Conservation (phyloP, 805 yeast genomes). For the Candida loeiensis region DNA sequence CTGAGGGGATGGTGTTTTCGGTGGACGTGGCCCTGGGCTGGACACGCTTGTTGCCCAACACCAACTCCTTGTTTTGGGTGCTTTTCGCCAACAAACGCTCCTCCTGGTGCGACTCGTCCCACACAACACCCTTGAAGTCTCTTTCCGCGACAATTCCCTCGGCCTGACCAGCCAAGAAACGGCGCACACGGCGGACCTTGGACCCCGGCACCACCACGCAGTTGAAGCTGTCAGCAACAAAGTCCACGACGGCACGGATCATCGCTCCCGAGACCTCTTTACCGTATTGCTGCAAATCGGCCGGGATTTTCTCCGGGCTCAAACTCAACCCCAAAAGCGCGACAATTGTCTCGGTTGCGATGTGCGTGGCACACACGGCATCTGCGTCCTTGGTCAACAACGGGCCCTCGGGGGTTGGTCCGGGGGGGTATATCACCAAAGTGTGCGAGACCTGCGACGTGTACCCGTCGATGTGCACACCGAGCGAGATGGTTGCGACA, state of each 20-base stretch:
- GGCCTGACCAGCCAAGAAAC: conserved; percentile 94
- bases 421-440: conserved; percentile 74
- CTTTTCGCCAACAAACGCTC: conserved; percentile 44
- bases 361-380: conserved; percentile 81
- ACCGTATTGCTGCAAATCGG: conserved; percentile 36
- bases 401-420: conserved; percentile 66
- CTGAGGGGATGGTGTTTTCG: conserved; percentile 51
- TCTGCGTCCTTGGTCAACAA: conserved; percentile 82
- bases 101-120: conserved; percentile 84
- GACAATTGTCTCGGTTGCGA: conserved; percentile 85
- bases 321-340: conserved; percentile 69
- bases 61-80: conserved; percentile 34
- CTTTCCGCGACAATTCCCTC: conserved; percentile 89
- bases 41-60: conserved; percentile 28
- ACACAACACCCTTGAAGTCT: conserved; percentile 87
- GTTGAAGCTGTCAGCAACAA: conserved; percentile 79
- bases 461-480: conserved; percentile 94
- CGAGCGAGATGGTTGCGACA: conserved; percentile 77
- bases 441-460: conserved; percentile 87
- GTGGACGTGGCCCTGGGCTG: conserved; percentile 19
- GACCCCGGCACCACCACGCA: conserved; percentile 91
- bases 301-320: conserved; percentile 72
- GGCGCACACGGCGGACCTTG: conserved; percentile 82
- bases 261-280: conserved; percentile 58
- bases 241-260: conserved; percentile 74